Base-by-base conservation (phyloP, 495 filamentous ascomycete genomes). In the Polyplosphaeria fusca region DNA sequence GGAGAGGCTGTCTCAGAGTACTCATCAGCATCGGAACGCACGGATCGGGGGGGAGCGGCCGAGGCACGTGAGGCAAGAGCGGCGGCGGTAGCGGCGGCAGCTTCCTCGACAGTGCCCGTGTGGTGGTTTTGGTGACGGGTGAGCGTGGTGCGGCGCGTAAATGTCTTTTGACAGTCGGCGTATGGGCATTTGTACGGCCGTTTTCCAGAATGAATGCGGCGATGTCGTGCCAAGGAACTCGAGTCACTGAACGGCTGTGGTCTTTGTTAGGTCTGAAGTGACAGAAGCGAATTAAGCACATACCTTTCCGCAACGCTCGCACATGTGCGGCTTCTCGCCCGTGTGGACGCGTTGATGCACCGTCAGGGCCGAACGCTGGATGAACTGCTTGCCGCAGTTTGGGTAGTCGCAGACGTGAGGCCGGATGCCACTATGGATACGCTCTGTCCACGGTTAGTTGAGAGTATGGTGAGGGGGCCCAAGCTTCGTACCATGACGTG, bases 251-350 rank as follows among this genome's bases (percentile, higher is more conserved):
- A 98, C n/a, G 91, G 92, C 93, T 97, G 35, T 12, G 23, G 24
- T 49, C 44, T 23, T 38, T 5, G 40, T 24, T 26, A 45, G 43
- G 27, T 28, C 16, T 18, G 47, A 24, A 11, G 37, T 27, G 24
- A 25, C 44, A 25, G 39, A 52, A 54, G 43, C 50, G 22, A 37
- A 25, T 14, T 14, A 41, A 22, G 26, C 3, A 48, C 71, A 53
- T 80, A 96, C 92, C 85, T 98, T 97, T 68, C 90, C 87, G 71
- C 93, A 98, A 58, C 88, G 79, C 73, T 97, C 94, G 69, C 93
- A 98, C 86, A 91, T 90, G 66, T 98, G 93, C 5, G 93, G 93
- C 70, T 98, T 98, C 71, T 98, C 93, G 41, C 93, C 93, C 1
- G 93, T 97, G 65, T 98, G 93, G 27, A 97, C 93, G 46, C 93